Evolutionary conservation across 2,329 filamentous ascomycete species (phyloP).

Genomic region (Fusarium sp.): DNA sequence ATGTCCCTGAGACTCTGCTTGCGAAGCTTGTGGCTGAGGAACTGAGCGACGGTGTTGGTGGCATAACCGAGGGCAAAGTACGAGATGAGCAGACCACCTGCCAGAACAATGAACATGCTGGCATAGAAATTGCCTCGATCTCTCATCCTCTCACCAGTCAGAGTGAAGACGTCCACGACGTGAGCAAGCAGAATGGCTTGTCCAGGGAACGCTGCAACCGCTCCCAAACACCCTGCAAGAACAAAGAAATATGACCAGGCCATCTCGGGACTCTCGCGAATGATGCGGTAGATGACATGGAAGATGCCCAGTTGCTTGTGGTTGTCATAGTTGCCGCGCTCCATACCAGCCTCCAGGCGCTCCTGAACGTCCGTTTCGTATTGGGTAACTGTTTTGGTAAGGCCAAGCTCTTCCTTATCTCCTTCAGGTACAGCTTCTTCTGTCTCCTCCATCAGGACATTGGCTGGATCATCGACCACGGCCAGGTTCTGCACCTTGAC

Average conservation of each 20-base stretch:
- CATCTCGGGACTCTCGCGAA: conserved; percentile 54
- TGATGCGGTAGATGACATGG: conserved; percentile 48
- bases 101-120: conserved; percentile 65
- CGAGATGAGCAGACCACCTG: conserved; percentile 56
- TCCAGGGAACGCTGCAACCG: conserved; percentile 54
- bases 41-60: conserved; percentile 50
- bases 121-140: conserved; percentile 63
- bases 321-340: conserved; percentile 53
- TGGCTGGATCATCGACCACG: conserved; percentile 39
- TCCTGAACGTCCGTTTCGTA: conserved; percentile 47
- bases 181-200: conserved; percentile 58
- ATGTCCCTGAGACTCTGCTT: conserved; percentile 47
- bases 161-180: conserved; percentile 56
- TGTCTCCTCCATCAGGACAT: conserved; percentile 41
- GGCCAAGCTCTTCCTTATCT: conserved; percentile 31
- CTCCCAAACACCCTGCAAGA: conserved; percentile 46
- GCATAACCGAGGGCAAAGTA: conserved; percentile 56
- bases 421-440: conserved; percentile 38
- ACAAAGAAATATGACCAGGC: conserved; percentile 51
- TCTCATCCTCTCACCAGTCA: conserved; percentile 48
- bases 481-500: conserved; percentile 57
- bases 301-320: conserved; percentile 49
- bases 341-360: conserved; percentile 49
- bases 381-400: conserved; percentile 47
- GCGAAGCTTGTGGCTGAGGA: conserved; percentile 42